phyloP scores from a whole-genome alignment of 129 eudicot genomes.

The Chrysanthemum lavandulifolium region DNA sequence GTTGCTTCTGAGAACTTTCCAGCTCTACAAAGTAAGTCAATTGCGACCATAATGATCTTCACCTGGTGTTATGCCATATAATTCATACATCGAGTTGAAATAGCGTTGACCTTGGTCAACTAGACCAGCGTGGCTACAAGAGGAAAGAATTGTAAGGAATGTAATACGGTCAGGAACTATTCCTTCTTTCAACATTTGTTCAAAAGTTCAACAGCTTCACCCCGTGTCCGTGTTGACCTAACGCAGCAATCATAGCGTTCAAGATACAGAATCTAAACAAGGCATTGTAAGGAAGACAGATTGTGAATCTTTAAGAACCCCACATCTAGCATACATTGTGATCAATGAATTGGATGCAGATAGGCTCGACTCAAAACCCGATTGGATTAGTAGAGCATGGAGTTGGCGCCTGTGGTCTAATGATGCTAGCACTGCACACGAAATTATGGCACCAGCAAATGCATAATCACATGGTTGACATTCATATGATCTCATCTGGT shows the following conservation, averaged over 20 bases:
- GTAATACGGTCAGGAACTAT: conserved; percentile 72
- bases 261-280: conserved; percentile 72
- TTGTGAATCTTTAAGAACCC: conserved; percentile 58
- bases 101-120: conserved; percentile 58
- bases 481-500: conserved; percentile 55
- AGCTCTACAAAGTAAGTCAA: conserved; percentile 76
- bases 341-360: conserved; percentile 80
- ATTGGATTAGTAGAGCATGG: conserved; percentile 62
- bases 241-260: conserved; percentile 93
- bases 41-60: conserved; percentile 85
- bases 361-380: conserved; percentile 74
- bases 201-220: conserved; percentile 56
- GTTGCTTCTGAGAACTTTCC: conserved; percentile 64
- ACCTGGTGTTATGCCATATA: conserved; percentile 62
- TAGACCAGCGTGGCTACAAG: conserved; percentile 88
- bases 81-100: conserved; percentile 48
- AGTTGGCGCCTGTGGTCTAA: conserved; percentile 90
- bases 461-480: conserved; percentile 78
- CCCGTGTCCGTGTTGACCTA: conserved; percentile 88
- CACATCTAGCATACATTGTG: conserved; percentile 89
- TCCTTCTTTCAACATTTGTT: conserved; percentile 62
- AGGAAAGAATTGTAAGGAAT: conserved; percentile 75
- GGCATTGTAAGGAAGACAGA: conserved; percentile 53
- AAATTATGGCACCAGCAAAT: conserved; percentile 74
- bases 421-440: conserved; percentile 78